phyloP scores from a whole-genome alignment of 768 basidiomycete species.

The Termitomyces sp. region DNA sequence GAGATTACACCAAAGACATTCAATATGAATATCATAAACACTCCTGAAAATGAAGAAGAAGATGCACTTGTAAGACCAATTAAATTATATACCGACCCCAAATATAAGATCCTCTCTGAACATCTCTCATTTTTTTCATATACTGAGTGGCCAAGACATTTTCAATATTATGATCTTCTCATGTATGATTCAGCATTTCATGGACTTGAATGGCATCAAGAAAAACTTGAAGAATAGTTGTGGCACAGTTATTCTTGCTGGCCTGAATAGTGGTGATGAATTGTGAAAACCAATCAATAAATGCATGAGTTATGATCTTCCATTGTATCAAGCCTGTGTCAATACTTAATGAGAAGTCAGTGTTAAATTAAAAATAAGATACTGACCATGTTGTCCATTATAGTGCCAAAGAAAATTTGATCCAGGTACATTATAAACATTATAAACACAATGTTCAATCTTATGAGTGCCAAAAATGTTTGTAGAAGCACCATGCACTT shows the following conservation, averaged over 20 bases:
- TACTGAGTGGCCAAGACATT: background rate
- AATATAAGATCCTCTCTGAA: background rate
- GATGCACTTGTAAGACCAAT: background rate
- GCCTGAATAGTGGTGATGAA: background rate
- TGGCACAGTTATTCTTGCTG: background rate
- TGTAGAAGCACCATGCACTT: conserved; percentile 6
- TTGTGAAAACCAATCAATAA: background rate
- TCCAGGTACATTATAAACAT: background rate
- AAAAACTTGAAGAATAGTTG: background rate
- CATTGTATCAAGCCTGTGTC: too few species aligned
- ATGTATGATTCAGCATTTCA: background rate
- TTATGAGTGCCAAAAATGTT: conserved; percentile 9
- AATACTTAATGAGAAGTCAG: background rate
- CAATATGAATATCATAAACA: conserved; percentile 36
- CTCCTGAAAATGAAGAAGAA: conserved; percentile 17
- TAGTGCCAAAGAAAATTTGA: background rate
- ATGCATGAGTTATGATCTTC: background rate
- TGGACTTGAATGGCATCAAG: background rate
- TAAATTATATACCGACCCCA: background rate
- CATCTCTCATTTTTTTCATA: background rate
- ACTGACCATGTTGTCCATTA: conserved; percentile 1
- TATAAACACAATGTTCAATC: conserved; percentile 20
- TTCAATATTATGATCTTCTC: background rate
- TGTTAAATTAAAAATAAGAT: too few species aligned
- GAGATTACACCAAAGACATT: conserved; percentile 35